Percentiles rank a stretch among this genome's conserved stretches.
These are phyloP conservation scores for Elsinoe batatas DNA, from an alignment of 2,329 filamentous ascomycete species.

Conservation along the genomic window DNA sequence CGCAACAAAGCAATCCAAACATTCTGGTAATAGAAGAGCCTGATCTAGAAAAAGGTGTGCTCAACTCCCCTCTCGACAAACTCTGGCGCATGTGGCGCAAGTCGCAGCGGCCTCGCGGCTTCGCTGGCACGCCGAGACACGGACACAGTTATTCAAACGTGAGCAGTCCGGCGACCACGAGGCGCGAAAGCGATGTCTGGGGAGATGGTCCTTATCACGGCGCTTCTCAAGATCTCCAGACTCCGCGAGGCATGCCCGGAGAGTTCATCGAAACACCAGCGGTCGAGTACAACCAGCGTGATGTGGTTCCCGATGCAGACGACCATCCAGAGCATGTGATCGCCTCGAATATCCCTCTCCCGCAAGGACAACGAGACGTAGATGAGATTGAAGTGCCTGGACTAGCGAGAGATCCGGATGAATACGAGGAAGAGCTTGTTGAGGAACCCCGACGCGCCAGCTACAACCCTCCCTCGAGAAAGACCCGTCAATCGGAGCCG, in stretches of 20 bases:
- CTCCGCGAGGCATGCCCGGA: slow-evolving; percentile 11
- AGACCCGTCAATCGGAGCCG: not conserved
- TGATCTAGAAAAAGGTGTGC: slow-evolving; percentile 85
- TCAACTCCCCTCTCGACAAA: slow-evolving; percentile 78
- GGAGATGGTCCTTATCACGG: slow-evolving; percentile 11
- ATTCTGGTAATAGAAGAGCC: slow-evolving; percentile 64
- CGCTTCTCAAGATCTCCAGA: not conserved
- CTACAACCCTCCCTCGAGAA: not conserved
- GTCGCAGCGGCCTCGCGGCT: slow-evolving; percentile 45
- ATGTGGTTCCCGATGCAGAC: slow-evolving; percentile 29
- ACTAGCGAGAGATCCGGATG: slow-evolving; percentile 56
- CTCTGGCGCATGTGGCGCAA: slow-evolving; percentile 97
- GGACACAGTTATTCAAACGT: slow-evolving; percentile 10
- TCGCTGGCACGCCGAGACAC: slow-evolving; percentile 1
- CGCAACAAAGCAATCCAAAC: slow-evolving; percentile 1
- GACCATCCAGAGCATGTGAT: slow-evolving; percentile 31
- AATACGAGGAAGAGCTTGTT: slow-evolving; percentile 27
- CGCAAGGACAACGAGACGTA: slow-evolving; percentile 56
- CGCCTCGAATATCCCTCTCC: slow-evolving; percentile 57
- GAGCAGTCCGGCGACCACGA: slow-evolving; percentile 6
- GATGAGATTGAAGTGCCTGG: slow-evolving; percentile 74
- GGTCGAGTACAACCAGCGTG: slow-evolving; percentile 3
- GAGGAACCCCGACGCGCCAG: slow-evolving; percentile 4
- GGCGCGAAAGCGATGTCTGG: not conserved
- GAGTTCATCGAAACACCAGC: slow-evolving; percentile 18